Base-by-base conservation (phyloP, 148 eudicot species). In the Dysphania ambrosioides region DNA sequence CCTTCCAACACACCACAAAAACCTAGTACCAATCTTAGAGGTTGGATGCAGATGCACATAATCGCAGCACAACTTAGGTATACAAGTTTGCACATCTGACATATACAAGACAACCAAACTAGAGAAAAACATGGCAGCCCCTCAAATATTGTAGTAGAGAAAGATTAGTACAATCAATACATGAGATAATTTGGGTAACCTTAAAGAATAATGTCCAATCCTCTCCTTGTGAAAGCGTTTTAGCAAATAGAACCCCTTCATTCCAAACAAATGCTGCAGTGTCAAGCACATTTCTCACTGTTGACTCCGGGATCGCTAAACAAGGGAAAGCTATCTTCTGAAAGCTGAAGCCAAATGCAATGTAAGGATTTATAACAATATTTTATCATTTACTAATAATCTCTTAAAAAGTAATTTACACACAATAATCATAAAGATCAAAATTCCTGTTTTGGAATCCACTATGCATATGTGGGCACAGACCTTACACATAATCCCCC, bases 141-240 rank as follows among this genome's bases (percentile, higher is more conserved):
- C 47, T 41, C 0, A 69, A 26, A 42, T 34, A 70, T 44, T 7
- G 53, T 19, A 71, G 41, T 66, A 59, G 12, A 59, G 41, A 21
- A 36, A 23, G 51, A 60, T n/a, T 11, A 57, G 36, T 34, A 42
- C 34, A 66, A 76, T 67, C 68, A 36, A 15, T 35, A 72, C 8
- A 41, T 30, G 67, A 38, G 29, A 44, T 32, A 23, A 58, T 49
- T 21, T 34, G 2, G 23, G 35, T 86, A n/a, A 95, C 98, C 98
- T 90, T 86, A 7, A 92, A 70, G 75, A 92, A 88, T 42, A 82
- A 78, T 79, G 64, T 74, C 97, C 98, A 95, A 71, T 92, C 96
- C 75, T 87, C 88, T 76, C 97, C 98, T 75, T 78, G 82, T 56
- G 90, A 87, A 78, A 95, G 72, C 68, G 85, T 72, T 69, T 77